Evolutionary conservation across 31 red algal genomes (phyloP), one percentile per base, ranked within the genome.

Genomic region (Endocladia muricata): DNA sequence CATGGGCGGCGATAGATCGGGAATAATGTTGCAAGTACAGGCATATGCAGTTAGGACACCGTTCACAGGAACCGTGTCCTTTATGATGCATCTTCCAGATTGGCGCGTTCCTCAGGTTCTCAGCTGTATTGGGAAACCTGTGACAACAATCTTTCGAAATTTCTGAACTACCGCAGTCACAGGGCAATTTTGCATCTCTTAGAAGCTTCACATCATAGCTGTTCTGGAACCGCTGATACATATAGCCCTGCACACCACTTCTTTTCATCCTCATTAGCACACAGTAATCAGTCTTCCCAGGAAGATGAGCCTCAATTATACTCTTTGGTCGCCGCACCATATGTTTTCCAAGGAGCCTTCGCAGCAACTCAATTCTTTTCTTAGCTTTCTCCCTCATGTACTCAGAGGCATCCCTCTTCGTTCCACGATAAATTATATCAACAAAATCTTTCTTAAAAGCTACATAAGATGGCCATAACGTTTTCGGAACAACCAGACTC

Each of bases 251-350:
- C 29, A 91, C 19, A 8, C 87, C 86, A 31, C 41, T 54, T 35
- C 63, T 69, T 38, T 82, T 78, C 87, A 91, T 91, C 17, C 77
- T 56, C 87, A 91, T 91, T 29, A 82, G 60, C 13, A 96, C 71
- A 28, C 89, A 84, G 38, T 87, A 79, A 51, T 96, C 93, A 52
- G 82, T 84, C 70, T 96, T 96, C 2, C 61, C 72, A 13, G 82
- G 88, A 42, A 96, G 61, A 36, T 92, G 75, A 74, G 77, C 54
- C 41, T 96, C 68, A 9, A 96, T 82, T 4, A 78, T 68, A 69
- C 62, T 79, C 59, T 94, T 94, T 34, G 79, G 80, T 38, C 91
- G 84, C 35, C 91, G 56, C 25, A 94, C 77, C 76, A 94, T 88
- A 51, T 88, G 85, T 37, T 83, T 85, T 6, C 78, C 77, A 32